These are phyloP conservation scores for Fusarium sp. DNA, from an alignment of 2,329 filamentous ascomycete genomes.

Conservation along the genomic window DNA sequence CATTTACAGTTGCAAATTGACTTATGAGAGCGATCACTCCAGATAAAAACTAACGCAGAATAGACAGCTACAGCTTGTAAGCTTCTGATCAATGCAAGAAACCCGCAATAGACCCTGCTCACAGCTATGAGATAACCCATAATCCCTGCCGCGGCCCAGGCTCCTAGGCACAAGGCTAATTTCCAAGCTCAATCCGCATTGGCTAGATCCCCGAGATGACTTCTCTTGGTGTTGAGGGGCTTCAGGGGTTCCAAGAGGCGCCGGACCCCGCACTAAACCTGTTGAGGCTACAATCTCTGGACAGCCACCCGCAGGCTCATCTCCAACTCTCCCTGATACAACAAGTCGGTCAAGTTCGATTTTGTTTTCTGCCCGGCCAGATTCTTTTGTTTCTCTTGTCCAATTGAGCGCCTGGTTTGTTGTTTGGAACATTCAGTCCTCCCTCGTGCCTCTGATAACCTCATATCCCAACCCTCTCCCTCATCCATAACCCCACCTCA, in stretches of 20 bases:
- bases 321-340: slow-evolving; percentile 43
- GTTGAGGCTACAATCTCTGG: slow-evolving; percentile 29
- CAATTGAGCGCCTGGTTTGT: slow-evolving; percentile 6
- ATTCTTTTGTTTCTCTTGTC: slow-evolving; percentile 2
- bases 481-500: slow-evolving; percentile 18
- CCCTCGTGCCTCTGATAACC: not conserved
- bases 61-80: no score
- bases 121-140: not conserved
- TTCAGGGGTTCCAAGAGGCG: slow-evolving; percentile 36
- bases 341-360: slow-evolving; percentile 43
- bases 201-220: slow-evolving; percentile 5
- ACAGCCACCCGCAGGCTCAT: slow-evolving; percentile 30
- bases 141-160: not conserved
- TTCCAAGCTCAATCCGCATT: slow-evolving; percentile 8
- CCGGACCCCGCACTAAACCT: slow-evolving; percentile 43
- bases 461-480: not conserved
- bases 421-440: slow-evolving; percentile 1
- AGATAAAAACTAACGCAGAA: no score
- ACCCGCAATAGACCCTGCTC: not conserved
- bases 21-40: no score
- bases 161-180: not conserved
- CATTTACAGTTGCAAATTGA: no score
- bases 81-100: no score
- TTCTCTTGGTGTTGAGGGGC: slow-evolving; percentile 36
- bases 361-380: slow-evolving; percentile 7